phyloP scores from a whole-genome alignment of 139 green algal species.

The Trebouxia sp. region DNA sequence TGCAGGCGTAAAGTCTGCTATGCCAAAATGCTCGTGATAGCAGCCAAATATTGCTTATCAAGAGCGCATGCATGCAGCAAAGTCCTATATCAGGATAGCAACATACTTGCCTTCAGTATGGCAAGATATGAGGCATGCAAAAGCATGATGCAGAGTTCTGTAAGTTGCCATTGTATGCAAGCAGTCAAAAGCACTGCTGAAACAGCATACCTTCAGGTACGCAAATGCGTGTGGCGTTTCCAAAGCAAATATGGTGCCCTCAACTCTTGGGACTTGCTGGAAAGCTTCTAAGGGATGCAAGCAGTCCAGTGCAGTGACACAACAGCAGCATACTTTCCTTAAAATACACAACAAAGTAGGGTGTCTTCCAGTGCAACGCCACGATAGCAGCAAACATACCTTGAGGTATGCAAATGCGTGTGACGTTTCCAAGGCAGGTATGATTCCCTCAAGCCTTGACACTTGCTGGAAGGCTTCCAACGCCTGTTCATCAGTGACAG shows the following conservation, averaged over 20 bases:
- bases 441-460: conserved; percentile 94
- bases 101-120: no score
- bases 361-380: background rate
- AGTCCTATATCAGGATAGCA: no score
- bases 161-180: no score
- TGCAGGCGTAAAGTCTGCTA: no score
- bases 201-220: no score
- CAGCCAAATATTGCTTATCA: no score
- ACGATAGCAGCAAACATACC: background rate
- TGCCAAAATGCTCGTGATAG: no score
- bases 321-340: background rate
- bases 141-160: no score
- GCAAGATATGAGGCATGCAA: no score
- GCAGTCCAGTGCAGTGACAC: background rate
- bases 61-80: no score
- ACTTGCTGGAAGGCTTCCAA: conserved; percentile 80
- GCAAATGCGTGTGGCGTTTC: background rate
- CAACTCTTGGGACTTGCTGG: background rate
- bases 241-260: background rate
- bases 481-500: conserved; percentile 92
- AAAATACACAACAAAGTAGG: background rate
- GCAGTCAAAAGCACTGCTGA: no score
- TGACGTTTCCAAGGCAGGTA: conserved; percentile 95
- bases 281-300: background rate
- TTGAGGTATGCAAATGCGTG: conserved; percentile 96